phyloP scores from a whole-genome alignment of 306 rosid genomes.

The Prunus mira region DNA sequence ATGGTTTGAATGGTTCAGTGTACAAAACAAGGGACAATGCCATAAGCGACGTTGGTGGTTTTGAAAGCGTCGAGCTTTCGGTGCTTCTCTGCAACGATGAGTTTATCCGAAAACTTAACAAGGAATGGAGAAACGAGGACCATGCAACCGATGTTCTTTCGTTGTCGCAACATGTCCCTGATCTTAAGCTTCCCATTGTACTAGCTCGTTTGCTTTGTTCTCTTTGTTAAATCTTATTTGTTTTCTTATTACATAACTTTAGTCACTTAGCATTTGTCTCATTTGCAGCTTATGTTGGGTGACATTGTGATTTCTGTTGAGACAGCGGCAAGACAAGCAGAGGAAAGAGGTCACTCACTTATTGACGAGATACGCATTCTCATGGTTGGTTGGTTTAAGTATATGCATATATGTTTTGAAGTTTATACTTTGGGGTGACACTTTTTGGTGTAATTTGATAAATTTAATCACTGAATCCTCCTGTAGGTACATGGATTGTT shows the following conservation, averaged over 20 bases:
- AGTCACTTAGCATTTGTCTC: not conserved
- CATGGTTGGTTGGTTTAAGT: conserved; percentile 48
- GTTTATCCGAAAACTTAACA: conserved; percentile 75
- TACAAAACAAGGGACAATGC: conserved; percentile 67
- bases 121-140: conserved; percentile 95
- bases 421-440: not conserved
- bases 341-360: conserved; percentile 85
- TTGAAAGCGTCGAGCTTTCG: conserved; percentile 70
- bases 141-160: conserved; percentile 93
- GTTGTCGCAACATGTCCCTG: conserved; percentile 83
- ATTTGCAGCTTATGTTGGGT: conserved; percentile 87
- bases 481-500: conserved; percentile 87
- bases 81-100: conserved; percentile 84
- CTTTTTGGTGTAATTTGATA: not conserved
- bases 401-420: not conserved
- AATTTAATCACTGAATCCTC: conserved; percentile 12
- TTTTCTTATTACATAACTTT: not conserved
- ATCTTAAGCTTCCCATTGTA: conserved; percentile 81
- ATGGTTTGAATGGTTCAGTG: conserved; percentile 57
- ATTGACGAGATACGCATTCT: conserved; percentile 92
- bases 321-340: conserved; percentile 92
- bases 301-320: conserved; percentile 87
- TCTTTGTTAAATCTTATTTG: not conserved
- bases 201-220: conserved; percentile 16
- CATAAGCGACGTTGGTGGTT: conserved; percentile 66